These are phyloP conservation scores for Spathaspora passalidarum DNA, from an alignment of 805 yeast species.

Conservation along the genomic window DNA sequence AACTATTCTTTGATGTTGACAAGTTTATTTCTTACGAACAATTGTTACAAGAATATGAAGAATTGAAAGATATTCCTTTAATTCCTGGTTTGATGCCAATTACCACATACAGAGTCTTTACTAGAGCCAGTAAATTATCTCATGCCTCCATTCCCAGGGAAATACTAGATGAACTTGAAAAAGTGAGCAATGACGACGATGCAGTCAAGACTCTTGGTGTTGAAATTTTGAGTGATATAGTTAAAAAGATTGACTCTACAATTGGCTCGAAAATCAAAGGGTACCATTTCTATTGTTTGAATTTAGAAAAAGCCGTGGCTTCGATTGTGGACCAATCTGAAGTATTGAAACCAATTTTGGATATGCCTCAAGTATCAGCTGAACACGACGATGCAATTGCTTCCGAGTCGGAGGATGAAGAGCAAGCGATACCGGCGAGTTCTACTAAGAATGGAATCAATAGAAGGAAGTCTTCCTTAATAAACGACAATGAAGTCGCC, in stretches of 20 bases:
- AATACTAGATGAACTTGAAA: constrained; percentile 54
- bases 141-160: constrained; percentile 76
- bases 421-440: constrained; percentile 9
- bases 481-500: constrained; percentile 39
- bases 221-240: constrained; percentile 61
- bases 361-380: constrained; percentile 27
- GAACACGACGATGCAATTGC: constrained; percentile 34
- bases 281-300: constrained; percentile 89
- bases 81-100: constrained; percentile 93
- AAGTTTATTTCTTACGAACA: constrained; percentile 68
- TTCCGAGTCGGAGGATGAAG: constrained; percentile 33
- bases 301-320: constrained; percentile 89
- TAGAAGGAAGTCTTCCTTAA: constrained; percentile 36
- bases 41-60: constrained; percentile 40
- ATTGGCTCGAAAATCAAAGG: constrained; percentile 67
- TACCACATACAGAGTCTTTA: constrained; percentile 76
- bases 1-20: constrained; percentile 83
- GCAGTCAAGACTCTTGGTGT: constrained; percentile 81
- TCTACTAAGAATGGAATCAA: constrained; percentile 6
- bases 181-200: constrained; percentile 63
- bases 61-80: constrained; percentile 50
- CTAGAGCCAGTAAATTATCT: constrained; percentile 83
- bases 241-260: constrained; percentile 51
- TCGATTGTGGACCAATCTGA: constrained; percentile 67
- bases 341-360: constrained; percentile 45